Evolutionary conservation across 78 protist genomes (phyloP).

Genomic region (Cavenderia fasciculata): DNA sequence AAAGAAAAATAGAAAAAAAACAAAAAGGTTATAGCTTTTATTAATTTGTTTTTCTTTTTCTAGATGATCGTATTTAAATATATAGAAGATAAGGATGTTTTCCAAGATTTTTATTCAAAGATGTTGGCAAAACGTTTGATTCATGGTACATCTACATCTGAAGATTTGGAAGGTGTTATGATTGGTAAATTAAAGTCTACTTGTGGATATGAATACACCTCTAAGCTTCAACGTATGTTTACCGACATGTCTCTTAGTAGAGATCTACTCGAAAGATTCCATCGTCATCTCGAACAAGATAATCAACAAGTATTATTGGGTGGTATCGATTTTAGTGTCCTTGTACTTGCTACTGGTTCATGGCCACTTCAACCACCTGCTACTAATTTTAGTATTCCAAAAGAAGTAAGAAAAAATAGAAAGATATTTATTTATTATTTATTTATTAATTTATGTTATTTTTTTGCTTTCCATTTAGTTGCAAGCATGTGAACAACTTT

Average conservation of each 20-base stretch:
- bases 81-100: constrained; percentile 92
- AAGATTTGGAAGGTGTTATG: constrained; percentile 88
- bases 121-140: constrained; percentile 92
- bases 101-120: constrained; percentile 88
- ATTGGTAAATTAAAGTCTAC: constrained; percentile 84
- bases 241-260: constrained; percentile 86
- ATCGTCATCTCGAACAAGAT: constrained; percentile 47
- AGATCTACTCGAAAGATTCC: constrained; percentile 67
- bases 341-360: constrained; percentile 84
- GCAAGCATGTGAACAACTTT: constrained; percentile 75
- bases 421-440: background rate
- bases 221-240: constrained; percentile 93
- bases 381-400: constrained; percentile 72
- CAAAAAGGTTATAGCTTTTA: background rate
- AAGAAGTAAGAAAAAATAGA: no score
- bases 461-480: background rate
- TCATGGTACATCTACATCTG: constrained; percentile 73
- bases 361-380: constrained; percentile 91
- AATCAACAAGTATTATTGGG: constrained; percentile 8
- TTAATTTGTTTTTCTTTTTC: background rate
- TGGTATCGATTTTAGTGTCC: constrained; percentile 80
- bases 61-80: constrained; percentile 87
- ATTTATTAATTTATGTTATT: background rate
- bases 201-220: constrained; percentile 91
- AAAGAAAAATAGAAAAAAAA: no score